phyloP scores from a whole-genome alignment of 2,329 filamentous ascomycete genomes.

The Phyllosticta paracitricarpa region DNA sequence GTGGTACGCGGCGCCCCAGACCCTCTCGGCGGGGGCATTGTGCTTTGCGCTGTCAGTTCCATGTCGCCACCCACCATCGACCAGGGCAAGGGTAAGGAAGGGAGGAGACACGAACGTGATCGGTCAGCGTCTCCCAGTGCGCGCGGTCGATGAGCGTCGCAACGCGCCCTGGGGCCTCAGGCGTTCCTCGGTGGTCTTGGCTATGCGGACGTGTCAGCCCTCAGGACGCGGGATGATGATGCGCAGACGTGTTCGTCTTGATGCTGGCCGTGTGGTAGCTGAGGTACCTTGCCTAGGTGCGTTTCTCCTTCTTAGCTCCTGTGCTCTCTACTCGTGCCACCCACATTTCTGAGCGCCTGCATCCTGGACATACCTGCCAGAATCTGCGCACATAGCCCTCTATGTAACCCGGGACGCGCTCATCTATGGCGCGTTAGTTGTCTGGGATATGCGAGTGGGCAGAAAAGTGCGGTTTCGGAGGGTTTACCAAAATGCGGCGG shows the following conservation, averaged over 20 bases:
- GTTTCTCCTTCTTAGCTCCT: not conserved
- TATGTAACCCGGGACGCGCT: constrained; percentile 78
- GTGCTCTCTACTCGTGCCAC: not conserved
- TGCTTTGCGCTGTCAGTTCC: constrained; percentile 36
- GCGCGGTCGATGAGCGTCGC: constrained; percentile 80
- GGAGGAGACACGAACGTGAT: constrained; percentile 43
- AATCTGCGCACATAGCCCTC: constrained; percentile 90
- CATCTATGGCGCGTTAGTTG: constrained; percentile 46
- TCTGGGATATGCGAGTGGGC: not conserved
- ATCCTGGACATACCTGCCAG: constrained; percentile 68
- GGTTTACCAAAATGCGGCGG: constrained; percentile 81
- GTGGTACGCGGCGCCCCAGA: constrained; percentile 92
- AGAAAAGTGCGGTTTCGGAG: not conserved
- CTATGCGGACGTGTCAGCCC: constrained; percentile 36
- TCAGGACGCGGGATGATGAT: not conserved
- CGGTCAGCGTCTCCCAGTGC: constrained; percentile 68
- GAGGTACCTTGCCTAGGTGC: constrained; percentile 24
- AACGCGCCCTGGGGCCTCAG: constrained; percentile 76
- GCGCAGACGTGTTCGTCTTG: not conserved
- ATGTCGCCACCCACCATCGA: constrained; percentile 19
- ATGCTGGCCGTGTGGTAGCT: not conserved
- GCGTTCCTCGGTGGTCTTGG: constrained; percentile 89
- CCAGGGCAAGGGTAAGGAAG: constrained; percentile 11
- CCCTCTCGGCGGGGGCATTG: constrained; percentile 45
- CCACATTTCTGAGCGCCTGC: not conserved